phyloP scores from a whole-genome alignment of 345 rosid genomes.

The Camelina sativa region DNA sequence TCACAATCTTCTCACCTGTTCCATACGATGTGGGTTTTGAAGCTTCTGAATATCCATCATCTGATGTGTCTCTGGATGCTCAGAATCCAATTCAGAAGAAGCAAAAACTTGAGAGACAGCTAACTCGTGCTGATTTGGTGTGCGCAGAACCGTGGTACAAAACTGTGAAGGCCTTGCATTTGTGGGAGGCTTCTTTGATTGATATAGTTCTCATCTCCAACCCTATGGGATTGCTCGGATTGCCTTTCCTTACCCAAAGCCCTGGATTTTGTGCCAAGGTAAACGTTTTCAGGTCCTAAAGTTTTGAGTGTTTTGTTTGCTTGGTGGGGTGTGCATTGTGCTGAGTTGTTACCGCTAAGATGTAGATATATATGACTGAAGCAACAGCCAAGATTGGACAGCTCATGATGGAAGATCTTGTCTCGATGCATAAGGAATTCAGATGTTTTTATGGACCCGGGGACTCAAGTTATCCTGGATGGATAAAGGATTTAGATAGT shows the following conservation, averaged over 20 bases:
- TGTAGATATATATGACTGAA: conserved; percentile 77
- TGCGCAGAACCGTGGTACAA: conserved; percentile 82
- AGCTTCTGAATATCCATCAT: conserved; percentile 28
- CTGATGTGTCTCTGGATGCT: conserved; percentile 31
- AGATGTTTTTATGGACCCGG: conserved; percentile 61
- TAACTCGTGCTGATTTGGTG: conserved; percentile 55
- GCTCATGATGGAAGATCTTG: conserved; percentile 90
- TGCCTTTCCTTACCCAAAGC: conserved; percentile 70
- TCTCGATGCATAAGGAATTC: conserved; percentile 73
- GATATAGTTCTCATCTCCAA: conserved; percentile 79
- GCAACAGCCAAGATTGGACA: conserved; percentile 74
- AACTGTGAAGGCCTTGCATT: conserved; percentile 67
- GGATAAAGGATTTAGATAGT: conserved; percentile 74
- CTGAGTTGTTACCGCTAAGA: conserved; percentile 33
- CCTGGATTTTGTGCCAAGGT: conserved; percentile 84
- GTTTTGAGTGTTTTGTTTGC: conserved; percentile 16
- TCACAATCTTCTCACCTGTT: conserved; percentile 68
- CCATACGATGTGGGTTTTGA: conserved; percentile 43
- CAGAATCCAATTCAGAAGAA: conserved; percentile 47
- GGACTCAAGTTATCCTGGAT: conserved; percentile 55
- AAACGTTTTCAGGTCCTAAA: conserved; percentile 10
- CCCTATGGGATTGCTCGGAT: conserved; percentile 82
- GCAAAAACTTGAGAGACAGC: conserved; percentile 49
- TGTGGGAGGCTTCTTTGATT: conserved; percentile 79
- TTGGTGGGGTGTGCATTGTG: conserved; percentile 1